Conservation (phyloP, 1,284 basidiomycete genomes). For the Ceratobasidium theobromae region DNA sequence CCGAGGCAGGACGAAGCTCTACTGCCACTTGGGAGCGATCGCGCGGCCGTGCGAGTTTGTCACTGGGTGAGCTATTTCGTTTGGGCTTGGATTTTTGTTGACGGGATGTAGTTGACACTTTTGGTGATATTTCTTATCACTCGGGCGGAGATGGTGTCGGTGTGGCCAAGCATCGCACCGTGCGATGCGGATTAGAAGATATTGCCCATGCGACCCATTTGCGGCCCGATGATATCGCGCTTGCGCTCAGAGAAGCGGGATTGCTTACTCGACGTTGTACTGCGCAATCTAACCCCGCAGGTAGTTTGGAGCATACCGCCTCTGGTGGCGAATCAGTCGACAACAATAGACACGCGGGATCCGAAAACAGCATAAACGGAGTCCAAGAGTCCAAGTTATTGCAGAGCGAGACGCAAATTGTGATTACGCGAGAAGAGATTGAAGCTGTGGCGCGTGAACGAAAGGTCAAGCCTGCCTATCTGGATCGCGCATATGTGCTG, state of each 20-base stretch:
- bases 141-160: conserved; percentile 61
- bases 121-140: conserved; percentile 39
- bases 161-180: conserved; percentile 57
- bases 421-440: conserved; percentile 71
- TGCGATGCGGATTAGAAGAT: conserved; percentile 66
- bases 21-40: background rate
- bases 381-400: conserved; percentile 31
- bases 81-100: conserved; percentile 28
- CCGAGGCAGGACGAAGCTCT: background rate
- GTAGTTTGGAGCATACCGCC: conserved; percentile 19
- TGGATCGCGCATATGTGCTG: conserved; percentile 37
- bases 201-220: conserved; percentile 81
- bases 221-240: conserved; percentile 81
- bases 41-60: background rate
- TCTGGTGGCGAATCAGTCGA: background rate
- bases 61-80: background rate
- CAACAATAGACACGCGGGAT: conserved; percentile 2
- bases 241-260: conserved; percentile 85
- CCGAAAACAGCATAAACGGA: conserved; percentile 33
- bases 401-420: conserved; percentile 48
- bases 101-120: conserved; percentile 20
- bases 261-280: conserved; percentile 55
- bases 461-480: conserved; percentile 53
- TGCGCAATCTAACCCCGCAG: background rate
- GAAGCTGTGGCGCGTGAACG: conserved; percentile 65